Conservation (phyloP, 164 flowering plant species). For the Liriodendron chinense region DNA sequence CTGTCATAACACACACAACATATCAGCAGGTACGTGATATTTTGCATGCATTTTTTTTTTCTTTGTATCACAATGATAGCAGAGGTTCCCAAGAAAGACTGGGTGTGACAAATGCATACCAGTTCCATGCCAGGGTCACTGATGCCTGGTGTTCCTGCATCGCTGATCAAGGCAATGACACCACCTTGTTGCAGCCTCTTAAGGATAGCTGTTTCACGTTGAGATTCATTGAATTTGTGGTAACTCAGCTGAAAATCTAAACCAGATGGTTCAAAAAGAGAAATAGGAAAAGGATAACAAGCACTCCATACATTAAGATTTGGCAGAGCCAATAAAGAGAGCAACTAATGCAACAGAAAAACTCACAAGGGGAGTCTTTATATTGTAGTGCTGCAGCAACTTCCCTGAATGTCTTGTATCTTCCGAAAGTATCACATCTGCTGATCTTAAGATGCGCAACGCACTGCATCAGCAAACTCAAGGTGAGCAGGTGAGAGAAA, state of each 20-base stretch:
- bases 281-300: neutral
- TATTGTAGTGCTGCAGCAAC: constrained; percentile 82
- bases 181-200: constrained; percentile 71
- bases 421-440: constrained; percentile 85
- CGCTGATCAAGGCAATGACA: constrained; percentile 86
- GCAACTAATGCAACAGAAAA: neutral
- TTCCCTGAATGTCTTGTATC: constrained; percentile 97
- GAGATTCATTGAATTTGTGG: constrained; percentile 94
- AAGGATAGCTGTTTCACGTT: constrained; percentile 68
- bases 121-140: constrained; percentile 92
- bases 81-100: neutral
- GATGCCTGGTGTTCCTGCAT: constrained; percentile 97
- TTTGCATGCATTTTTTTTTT: neutral
- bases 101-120: constrained; percentile 37
- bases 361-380: constrained; percentile 83
- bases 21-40: too few species aligned
- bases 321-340: neutral
- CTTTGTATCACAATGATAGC: neutral
- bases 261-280: constrained; percentile 20
- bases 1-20: too few species aligned
- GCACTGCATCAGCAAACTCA: constrained; percentile 49
- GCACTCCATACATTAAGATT: neutral
- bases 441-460: constrained; percentile 78
- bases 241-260: constrained; percentile 82
- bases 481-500: neutral